phyloP scores from a whole-genome alignment of 2,329 filamentous ascomycete species.

The Rhexocercosporidium sp. region DNA sequence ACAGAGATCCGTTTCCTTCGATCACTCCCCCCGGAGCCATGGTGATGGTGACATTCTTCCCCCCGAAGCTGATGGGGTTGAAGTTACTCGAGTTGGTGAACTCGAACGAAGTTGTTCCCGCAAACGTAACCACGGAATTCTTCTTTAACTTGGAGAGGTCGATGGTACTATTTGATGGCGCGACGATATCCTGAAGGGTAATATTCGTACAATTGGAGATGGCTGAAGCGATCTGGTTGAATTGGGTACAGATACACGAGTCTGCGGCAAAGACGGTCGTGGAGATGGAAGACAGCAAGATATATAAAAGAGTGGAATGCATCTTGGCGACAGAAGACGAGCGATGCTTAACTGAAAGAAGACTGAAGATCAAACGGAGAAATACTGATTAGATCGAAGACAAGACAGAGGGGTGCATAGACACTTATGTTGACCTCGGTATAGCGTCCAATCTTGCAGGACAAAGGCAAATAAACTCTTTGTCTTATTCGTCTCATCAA shows the following conservation, averaged over 20 bases:
- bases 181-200: slow-evolving; percentile 57
- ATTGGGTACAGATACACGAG: slow-evolving; percentile 58
- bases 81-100: slow-evolving; percentile 37
- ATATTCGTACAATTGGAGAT: slow-evolving; percentile 60
- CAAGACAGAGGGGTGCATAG: neutral
- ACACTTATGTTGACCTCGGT: slow-evolving; percentile 1
- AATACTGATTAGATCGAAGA: neutral
- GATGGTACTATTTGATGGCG: slow-evolving; percentile 61
- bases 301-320: slow-evolving; percentile 23
- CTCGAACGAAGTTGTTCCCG: slow-evolving; percentile 57
- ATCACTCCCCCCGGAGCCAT: slow-evolving; percentile 58
- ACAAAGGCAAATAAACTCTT: neutral
- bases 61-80: slow-evolving; percentile 53
- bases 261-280: slow-evolving; percentile 1
- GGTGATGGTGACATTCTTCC: slow-evolving; percentile 59
- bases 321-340: slow-evolving; percentile 18
- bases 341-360: slow-evolving; percentile 6
- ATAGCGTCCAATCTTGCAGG: neutral
- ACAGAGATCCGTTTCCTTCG: slow-evolving; percentile 60
- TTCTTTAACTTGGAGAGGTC: slow-evolving; percentile 58
- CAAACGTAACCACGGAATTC: slow-evolving; percentile 62
- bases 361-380: neutral
- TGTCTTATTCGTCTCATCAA: slow-evolving; percentile 3
- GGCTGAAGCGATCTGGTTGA: slow-evolving; percentile 52
- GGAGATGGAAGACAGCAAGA: neutral